A percentile compares a stretch with the other conserved stretches of the same genome.
These are phyloP conservation scores for Primulina huaijiensis DNA, from an alignment of 257 asterid genomes.

Conservation along the genomic window DNA sequence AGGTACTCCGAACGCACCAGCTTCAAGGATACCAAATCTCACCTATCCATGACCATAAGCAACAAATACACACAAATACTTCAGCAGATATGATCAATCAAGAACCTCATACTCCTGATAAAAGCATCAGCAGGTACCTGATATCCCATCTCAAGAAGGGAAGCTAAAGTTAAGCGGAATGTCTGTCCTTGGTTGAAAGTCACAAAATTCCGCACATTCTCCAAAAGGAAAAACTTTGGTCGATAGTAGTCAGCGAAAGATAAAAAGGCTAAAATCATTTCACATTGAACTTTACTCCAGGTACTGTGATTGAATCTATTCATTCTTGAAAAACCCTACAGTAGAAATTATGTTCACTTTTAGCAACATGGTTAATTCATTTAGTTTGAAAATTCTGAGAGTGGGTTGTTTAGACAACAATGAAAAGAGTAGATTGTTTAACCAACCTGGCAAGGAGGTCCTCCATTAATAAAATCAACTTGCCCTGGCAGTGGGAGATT, in stretches of 20 bases:
- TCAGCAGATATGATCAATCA: constrained; percentile 4
- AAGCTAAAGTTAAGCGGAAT: constrained; percentile 79
- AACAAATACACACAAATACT: constrained; percentile 4
- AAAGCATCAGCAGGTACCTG: constrained; percentile 49
- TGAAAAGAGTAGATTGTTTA: constrained; percentile 59
- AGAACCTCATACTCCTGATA: constrained; percentile 8
- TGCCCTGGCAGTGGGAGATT: constrained; percentile 88
- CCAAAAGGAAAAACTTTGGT: constrained; percentile 86
- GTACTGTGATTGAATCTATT: constrained; percentile 86
- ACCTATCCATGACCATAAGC: constrained; percentile 41
- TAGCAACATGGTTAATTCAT: constrained; percentile 17
- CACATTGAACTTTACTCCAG: constrained; percentile 98
- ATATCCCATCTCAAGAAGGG: constrained; percentile 97
- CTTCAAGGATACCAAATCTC: constrained; percentile 92
- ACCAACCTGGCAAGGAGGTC: constrained; percentile 97
- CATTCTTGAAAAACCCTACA: constrained; percentile 97
- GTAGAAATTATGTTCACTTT: constrained; percentile 26
- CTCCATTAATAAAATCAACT: constrained; percentile 96
- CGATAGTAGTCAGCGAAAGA: constrained; percentile 94
- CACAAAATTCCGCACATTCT: constrained; percentile 90
- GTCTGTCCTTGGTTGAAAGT: constrained; percentile 98
- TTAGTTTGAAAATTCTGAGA: constrained; percentile 3
- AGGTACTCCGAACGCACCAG: constrained; percentile 93
- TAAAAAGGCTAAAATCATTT: constrained; percentile 90
- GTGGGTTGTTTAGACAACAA: constrained; percentile 42